A percentile compares a stretch with the other conserved stretches of the same genome.
These are phyloP conservation scores for Atkinsonella texensis DNA, from an alignment of 2,329 filamentous ascomycete genomes.

Conservation along the genomic window DNA sequence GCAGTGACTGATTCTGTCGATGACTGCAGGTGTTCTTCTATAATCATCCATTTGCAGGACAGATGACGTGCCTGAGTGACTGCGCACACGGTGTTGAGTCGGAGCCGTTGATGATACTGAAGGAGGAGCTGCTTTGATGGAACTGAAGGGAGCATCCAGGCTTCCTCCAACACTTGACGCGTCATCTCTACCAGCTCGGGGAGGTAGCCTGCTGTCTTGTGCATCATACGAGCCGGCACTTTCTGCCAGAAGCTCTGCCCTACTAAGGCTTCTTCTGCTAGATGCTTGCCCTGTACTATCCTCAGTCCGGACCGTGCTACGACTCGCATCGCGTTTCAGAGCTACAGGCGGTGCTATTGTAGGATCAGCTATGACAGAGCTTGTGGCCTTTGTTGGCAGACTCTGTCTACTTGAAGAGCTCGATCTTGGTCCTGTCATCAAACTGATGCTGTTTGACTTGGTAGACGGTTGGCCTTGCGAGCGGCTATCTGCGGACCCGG, in stretches of 20 bases:
- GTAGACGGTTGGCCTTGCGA: conserved; percentile 29
- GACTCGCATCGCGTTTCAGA: conserved; percentile 34
- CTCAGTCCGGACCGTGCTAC: conserved; percentile 29
- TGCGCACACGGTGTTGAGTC: conserved; percentile 20
- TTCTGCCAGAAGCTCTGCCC: conserved; percentile 27
- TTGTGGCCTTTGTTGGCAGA: conserved; percentile 30
- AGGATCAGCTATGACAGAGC: conserved; percentile 27
- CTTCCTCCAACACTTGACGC: conserved; percentile 32
- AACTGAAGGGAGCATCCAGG: conserved; percentile 31
- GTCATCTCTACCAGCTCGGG: conserved; percentile 29
- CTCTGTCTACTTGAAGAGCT: conserved; percentile 25
- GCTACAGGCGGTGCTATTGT: conserved; percentile 38
- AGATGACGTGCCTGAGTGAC: conserved; percentile 22
- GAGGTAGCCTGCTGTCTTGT: conserved; percentile 23
- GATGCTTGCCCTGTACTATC: conserved; percentile 28
- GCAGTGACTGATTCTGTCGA: conserved; percentile 41
- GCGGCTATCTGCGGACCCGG: conserved; percentile 26
- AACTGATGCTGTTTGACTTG: conserved; percentile 37
- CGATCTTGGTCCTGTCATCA: conserved; percentile 33
- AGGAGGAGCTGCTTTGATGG: conserved; percentile 24
- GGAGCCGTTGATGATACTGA: conserved; percentile 22
- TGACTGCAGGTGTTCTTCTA: conserved; percentile 36
- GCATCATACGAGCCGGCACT: conserved; percentile 26
- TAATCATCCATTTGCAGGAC: conserved; percentile 26
- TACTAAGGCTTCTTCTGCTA: conserved; percentile 31